Evolutionary conservation across 305 asterid species (phyloP), one percentile per base, ranked within the genome.

Genomic region (Fraxinus platypoda): DNA sequence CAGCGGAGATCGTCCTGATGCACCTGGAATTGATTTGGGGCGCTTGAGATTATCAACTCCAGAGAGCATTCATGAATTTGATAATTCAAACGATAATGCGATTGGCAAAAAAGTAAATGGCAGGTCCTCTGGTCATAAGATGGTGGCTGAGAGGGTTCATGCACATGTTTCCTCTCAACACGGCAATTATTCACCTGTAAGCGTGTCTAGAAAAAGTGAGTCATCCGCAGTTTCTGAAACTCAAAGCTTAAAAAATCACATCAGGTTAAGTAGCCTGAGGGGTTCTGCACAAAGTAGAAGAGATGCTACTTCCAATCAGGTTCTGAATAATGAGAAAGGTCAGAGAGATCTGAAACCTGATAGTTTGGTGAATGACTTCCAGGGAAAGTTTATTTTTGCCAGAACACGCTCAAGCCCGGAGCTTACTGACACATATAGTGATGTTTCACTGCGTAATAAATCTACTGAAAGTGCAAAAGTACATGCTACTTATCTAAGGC

Each of bases 401-500:
- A 91, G 98, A 84, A 96, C 99, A 21, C 92, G 83, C 74, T 96
- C 98, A 74, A 96, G 99, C 82, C 98, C 99, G 33, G 97, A 96
- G 87, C 94, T 96, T 80, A 94, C 97, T 73, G 97, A 94, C 85
- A 85, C 92, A 54, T 95, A 83, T 88, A 86, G 83, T 62, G 91
- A 89, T 64, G 80, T 84, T 34, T 84, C 90, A 78, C 85, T 82
- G 79, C 88, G 19, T 72, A 83, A 82, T 72, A 88, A 84, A 86
- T 86, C 84, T 54, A 85, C 92, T 70, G 96, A 89, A 84, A 81
- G 81, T 87, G 84, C 88, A 34, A 90, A 89, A 81, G 54, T 78
- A 73, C 92, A 86, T 81, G 54, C 86, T 75, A 82, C 88, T 49
- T 85, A 78, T 79, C 81, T 83, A 73, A 88, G 83, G 86, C 80